These are phyloP conservation scores for Aspergillus saccharolyticus DNA, from an alignment of 495 filamentous ascomycete species.

Conservation along the genomic window DNA sequence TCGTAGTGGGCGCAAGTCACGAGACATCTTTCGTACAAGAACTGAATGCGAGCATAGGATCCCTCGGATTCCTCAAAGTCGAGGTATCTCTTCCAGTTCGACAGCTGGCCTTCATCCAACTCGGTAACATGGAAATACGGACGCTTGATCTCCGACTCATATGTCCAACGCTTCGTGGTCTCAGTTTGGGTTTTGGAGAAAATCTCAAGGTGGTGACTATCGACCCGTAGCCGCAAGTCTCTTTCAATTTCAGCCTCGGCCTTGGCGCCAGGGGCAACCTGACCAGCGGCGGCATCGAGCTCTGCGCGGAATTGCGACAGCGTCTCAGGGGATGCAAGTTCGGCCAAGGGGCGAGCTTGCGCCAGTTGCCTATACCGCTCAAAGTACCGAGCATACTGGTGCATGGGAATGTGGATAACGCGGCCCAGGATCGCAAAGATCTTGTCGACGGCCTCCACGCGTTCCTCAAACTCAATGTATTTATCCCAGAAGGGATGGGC, in stretches of 20 bases:
- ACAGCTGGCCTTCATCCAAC: conserved; percentile 75
- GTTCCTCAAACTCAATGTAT: conserved; percentile 93
- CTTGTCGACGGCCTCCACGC: conserved; percentile 77
- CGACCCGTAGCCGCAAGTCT: conserved; percentile 72
- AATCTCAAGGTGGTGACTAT: conserved; percentile 72
- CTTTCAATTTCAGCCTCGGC: conserved; percentile 78
- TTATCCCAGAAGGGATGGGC: conserved; percentile 98
- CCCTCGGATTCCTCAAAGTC: conserved; percentile 92
- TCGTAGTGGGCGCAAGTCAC: conserved; percentile 93
- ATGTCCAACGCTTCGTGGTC: conserved; percentile 91
- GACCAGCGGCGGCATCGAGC: conserved; percentile 51
- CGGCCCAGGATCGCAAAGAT: conserved; percentile 83
- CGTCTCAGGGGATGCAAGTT: conserved; percentile 65
- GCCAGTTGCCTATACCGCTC: conserved; percentile 82
- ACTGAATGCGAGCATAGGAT: conserved; percentile 66
- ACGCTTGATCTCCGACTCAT: conserved; percentile 90
- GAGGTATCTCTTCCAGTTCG: conserved; percentile 95
- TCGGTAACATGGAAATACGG: conserved; percentile 97
- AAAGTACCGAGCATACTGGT: conserved; percentile 94
- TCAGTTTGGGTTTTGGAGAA: conserved; percentile 82
- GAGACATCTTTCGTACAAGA: conserved; percentile 89
- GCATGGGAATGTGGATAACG: conserved; percentile 89
- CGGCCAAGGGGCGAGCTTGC: conserved; percentile 62
- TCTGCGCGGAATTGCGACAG: conserved; percentile 66
- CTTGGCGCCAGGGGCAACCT: conserved; percentile 42